phyloP scores from a whole-genome alignment of 768 basidiomycete genomes.

The Hypsizygus marmoreus region DNA sequence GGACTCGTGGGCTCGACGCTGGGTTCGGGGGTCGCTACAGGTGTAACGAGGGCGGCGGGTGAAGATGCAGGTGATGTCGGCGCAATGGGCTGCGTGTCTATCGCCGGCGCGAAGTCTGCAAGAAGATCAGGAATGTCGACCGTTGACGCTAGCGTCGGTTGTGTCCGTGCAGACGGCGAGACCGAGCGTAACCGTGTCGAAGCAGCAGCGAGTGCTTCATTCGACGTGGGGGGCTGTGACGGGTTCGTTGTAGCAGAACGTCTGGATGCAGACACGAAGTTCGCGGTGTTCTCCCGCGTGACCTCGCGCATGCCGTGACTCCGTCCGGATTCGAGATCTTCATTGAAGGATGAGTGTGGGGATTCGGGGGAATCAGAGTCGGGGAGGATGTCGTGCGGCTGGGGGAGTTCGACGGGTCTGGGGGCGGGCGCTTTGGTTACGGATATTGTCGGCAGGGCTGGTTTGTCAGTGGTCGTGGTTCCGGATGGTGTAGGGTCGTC shows the following conservation, averaged over 20 bases:
- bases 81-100: conserved; percentile 39
- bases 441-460: conserved; percentile 61
- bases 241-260: no score
- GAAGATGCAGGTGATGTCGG: conserved; percentile 24
- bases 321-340: conserved; percentile 54
- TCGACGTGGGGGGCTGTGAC: no score
- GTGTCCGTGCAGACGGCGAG: conserved; percentile 1
- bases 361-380: conserved; percentile 50
- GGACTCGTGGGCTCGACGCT: conserved; percentile 1
- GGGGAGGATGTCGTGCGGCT: conserved; percentile 55
- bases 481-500: conserved; percentile 33
- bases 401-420: conserved; percentile 69
- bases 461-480: conserved; percentile 19
- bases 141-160: conserved; percentile 9
- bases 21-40: conserved; percentile 5
- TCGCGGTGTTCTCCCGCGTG: conserved; percentile 18
- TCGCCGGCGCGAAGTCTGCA: conserved; percentile 39
- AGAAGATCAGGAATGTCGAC: conserved; percentile 52
- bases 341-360: conserved; percentile 42
- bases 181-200: not conserved
- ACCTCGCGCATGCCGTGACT: conserved; percentile 40
- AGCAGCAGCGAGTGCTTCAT: no score
- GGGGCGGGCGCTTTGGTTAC: conserved; percentile 75
- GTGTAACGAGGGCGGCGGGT: no score
- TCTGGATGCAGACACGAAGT: conserved; percentile 19